Conservation (phyloP, 1,284 basidiomycete genomes). For the Melampsora larici-populina region DNA sequence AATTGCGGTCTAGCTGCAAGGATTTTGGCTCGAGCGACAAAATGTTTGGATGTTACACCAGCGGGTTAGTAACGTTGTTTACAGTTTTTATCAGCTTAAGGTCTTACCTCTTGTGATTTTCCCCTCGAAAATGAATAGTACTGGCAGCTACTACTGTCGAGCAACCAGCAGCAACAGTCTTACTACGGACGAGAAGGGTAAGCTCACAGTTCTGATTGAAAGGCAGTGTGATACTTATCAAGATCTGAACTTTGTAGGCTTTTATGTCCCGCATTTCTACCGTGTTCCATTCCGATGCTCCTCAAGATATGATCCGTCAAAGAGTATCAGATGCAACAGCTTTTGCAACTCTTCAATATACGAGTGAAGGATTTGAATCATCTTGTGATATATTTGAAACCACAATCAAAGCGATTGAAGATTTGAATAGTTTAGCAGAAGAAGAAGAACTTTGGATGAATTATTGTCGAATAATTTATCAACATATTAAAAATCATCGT, state of each 20-base stretch:
- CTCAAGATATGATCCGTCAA: conserved; percentile 3
- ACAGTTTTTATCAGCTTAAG: neutral
- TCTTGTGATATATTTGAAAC: conserved; percentile 19
- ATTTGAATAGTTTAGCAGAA: conserved; percentile 50
- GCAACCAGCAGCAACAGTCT: conserved; percentile 38
- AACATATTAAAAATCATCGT: conserved; percentile 62
- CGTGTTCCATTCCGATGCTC: conserved; percentile 24
- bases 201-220: neutral
- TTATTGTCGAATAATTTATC: conserved; percentile 64
- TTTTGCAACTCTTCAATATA: conserved; percentile 31
- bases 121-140: neutral
- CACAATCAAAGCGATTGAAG: conserved; percentile 43
- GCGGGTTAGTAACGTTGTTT: conserved; percentile 8
- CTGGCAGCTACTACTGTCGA: conserved; percentile 17
- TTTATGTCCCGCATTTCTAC: conserved; percentile 25
- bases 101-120: neutral
- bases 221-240: neutral
- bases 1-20: conserved; percentile 55
- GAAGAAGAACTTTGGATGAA: conserved; percentile 65
- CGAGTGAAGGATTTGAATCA: conserved; percentile 18
- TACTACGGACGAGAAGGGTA: conserved; percentile 46
- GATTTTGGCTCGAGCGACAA: conserved; percentile 31
- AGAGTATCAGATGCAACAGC: conserved; percentile 20
- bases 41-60: conserved; percentile 28
- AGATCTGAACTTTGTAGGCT: conserved; percentile 1